These are phyloP conservation scores for Phialophora macrospora DNA, from an alignment of 2,329 filamentous ascomycete species.

Conservation along the genomic window DNA sequence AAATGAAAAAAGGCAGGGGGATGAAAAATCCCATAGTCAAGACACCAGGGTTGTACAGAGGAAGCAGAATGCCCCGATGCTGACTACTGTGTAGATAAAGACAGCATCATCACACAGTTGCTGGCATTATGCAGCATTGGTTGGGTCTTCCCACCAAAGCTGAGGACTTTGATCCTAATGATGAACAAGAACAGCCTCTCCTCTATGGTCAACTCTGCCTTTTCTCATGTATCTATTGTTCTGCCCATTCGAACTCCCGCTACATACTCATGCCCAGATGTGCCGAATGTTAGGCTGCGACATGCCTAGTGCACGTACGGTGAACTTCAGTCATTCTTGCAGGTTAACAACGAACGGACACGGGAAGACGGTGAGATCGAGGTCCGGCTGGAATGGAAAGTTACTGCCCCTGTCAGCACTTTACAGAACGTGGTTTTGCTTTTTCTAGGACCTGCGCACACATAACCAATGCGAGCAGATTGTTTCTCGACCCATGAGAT, in stretches of 20 bases:
- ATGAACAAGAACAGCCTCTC: neutral
- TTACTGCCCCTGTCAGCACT: conserved; percentile 15
- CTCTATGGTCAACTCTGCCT: neutral
- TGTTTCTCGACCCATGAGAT: neutral
- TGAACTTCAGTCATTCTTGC: neutral
- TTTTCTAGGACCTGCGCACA: neutral
- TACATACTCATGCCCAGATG: neutral
- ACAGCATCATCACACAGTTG: neutral
- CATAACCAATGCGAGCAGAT: conserved; percentile 3
- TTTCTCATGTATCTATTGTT: neutral
- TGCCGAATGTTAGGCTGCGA: neutral
- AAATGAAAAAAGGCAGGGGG: neutral
- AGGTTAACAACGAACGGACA: neutral
- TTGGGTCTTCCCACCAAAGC: neutral
- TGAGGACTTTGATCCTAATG: conserved; percentile 4
- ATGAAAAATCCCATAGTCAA: neutral
- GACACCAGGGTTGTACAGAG: conserved; percentile 4
- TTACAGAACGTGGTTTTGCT: conserved; percentile 11
- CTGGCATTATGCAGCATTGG: neutral
- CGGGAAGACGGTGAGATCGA: conserved; percentile 1
- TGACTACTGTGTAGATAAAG: neutral
- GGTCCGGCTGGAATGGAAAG: neutral
- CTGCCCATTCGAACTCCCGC: too few relatives aligned
- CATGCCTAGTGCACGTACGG: neutral
- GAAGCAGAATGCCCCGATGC: neutral